A percentile compares a stretch with the other conserved stretches of the same genome.
Evolutionary conservation across 495 filamentous ascomycete species (phyloP).

Genomic region (Podospora pseudoanserina): DNA sequence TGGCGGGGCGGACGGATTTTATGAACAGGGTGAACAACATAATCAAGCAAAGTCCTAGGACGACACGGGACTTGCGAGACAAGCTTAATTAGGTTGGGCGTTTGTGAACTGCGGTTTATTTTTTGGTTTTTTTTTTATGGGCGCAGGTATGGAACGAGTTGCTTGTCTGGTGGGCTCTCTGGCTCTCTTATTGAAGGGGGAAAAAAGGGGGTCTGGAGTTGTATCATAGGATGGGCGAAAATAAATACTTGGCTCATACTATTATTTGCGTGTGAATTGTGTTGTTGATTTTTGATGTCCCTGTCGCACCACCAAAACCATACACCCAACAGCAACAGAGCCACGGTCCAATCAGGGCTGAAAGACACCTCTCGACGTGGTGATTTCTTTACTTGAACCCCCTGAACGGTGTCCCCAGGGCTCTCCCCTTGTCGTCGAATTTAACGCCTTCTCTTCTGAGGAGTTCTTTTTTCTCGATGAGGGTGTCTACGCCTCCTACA

Average conservation of each 20-base stretch:
- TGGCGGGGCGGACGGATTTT: slow-evolving; percentile 12
- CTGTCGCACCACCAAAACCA: too few species aligned
- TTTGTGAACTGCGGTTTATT: background rate
- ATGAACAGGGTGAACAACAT: background rate
- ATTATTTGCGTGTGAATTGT: background rate
- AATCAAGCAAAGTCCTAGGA: background rate
- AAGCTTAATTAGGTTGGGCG: background rate
- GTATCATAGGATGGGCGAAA: slow-evolving; percentile 12
- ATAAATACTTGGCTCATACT: background rate
- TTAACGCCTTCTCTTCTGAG: slow-evolving; percentile 41
- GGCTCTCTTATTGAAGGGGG: background rate
- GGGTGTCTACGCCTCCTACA: slow-evolving; percentile 33
- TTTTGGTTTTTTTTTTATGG: background rate
- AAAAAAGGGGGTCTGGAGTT: background rate
- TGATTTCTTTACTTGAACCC: slow-evolving; percentile 16
- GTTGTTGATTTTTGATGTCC: too few species aligned
- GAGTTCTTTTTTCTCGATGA: slow-evolving; percentile 42
- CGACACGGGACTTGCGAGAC: background rate
- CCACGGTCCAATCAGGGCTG: too few species aligned
- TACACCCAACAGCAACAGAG: too few species aligned
- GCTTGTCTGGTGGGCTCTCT: background rate
- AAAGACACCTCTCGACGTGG: background rate
- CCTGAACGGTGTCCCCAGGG: slow-evolving; percentile 45
- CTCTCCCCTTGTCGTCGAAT: slow-evolving; percentile 37
- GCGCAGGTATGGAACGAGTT: background rate